Evolutionary conservation across 352 stramenopile genomes (phyloP).

Genomic region (Phytophthora cajani): DNA sequence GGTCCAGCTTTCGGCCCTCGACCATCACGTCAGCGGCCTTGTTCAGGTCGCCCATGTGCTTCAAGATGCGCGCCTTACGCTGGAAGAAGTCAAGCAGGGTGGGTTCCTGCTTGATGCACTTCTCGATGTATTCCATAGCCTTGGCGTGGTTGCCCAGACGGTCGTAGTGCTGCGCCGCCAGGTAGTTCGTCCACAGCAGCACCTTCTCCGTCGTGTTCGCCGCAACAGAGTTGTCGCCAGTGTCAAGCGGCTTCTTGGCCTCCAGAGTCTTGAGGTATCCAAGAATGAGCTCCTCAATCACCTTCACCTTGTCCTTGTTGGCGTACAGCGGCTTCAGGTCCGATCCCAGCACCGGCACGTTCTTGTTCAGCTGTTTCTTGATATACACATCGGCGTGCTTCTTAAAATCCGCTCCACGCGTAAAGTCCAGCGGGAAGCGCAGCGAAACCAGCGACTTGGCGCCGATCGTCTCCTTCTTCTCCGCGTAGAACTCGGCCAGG

Average conservation of each 20-base stretch:
- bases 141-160: slow-evolving; percentile 85
- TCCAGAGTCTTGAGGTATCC: slow-evolving; percentile 84
- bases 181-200: slow-evolving; percentile 93
- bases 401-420: slow-evolving; percentile 81
- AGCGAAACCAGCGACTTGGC: slow-evolving; percentile 80
- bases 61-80: slow-evolving; percentile 94
- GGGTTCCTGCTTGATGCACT: slow-evolving; percentile 93
- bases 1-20: slow-evolving; percentile 93
- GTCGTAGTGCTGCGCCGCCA: slow-evolving; percentile 94
- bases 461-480: slow-evolving; percentile 57
- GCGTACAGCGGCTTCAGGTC: slow-evolving; percentile 93
- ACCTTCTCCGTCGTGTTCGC: slow-evolving; percentile 41
- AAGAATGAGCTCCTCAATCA: slow-evolving; percentile 77
- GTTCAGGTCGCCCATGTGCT: slow-evolving; percentile 92
- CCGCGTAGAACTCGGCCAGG: slow-evolving; percentile 63
- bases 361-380: slow-evolving; percentile 86
- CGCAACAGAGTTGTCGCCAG: slow-evolving; percentile 40
- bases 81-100: slow-evolving; percentile 95
- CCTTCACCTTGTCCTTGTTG: slow-evolving; percentile 62
- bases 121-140: slow-evolving; percentile 91
- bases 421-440: slow-evolving; percentile 93
- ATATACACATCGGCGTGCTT: slow-evolving; percentile 63
- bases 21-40: slow-evolving; percentile 94
- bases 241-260: slow-evolving; percentile 61
- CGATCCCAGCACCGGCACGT: slow-evolving; percentile 94